phyloP scores from a whole-genome alignment of 192 early-diverging fungal species.

The Podila horticola region DNA sequence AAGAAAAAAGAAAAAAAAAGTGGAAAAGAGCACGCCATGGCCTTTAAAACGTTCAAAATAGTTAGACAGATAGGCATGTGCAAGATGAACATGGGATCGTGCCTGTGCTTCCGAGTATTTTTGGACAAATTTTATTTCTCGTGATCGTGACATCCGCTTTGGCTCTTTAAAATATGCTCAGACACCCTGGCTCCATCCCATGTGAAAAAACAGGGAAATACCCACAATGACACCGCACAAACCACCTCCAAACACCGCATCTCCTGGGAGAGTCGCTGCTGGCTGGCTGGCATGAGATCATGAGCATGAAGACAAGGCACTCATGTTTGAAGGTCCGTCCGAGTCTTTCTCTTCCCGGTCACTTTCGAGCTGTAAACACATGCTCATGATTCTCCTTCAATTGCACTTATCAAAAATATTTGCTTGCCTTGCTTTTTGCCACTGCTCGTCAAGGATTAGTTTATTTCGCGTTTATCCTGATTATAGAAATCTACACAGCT shows the following conservation, averaged over 20 bases:
- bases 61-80: neutral
- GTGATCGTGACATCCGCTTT: too few species aligned
- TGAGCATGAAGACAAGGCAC: too few species aligned
- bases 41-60: neutral
- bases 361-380: neutral
- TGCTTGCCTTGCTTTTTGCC: neutral
- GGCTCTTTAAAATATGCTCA: neutral
- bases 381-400: neutral
- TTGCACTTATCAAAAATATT: neutral
- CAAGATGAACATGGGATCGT: neutral
- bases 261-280: neutral
- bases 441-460: neutral
- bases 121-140: too few species aligned
- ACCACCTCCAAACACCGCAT: neutral
- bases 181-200: neutral
- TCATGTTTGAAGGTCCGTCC: conserved; percentile 1
- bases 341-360: neutral
- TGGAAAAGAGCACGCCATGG: neutral
- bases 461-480: too few species aligned
- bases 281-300: too few species aligned
- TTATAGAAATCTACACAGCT: neutral
- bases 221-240: neutral
- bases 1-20: conserved; percentile 7
- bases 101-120: neutral
- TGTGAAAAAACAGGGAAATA: neutral